Conservation (phyloP, 352 stramenopile species). For the Pythium grandisporangium region DNA sequence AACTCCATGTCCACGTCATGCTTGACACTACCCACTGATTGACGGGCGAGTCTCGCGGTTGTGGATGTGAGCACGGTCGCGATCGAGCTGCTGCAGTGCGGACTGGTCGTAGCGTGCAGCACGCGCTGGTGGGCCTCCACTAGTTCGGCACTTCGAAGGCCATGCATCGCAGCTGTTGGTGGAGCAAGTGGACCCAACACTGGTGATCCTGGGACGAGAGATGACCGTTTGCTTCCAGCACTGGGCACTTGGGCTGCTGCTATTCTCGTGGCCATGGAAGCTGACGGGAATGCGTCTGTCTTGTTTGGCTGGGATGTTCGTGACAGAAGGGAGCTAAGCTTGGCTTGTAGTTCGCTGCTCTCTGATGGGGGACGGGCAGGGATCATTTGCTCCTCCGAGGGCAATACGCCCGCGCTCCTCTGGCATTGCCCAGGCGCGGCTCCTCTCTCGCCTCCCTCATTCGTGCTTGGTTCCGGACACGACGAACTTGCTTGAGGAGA, state of each 20-base stretch:
- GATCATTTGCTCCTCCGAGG: slow-evolving; percentile 11
- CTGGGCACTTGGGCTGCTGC: too few species aligned
- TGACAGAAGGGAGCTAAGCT: background rate
- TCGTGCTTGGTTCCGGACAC: background rate
- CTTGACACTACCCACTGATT: too few species aligned
- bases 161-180: slow-evolving; percentile 6
- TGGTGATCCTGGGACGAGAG: background rate
- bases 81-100: background rate
- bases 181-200: background rate
- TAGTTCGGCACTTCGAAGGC: slow-evolving; percentile 9
- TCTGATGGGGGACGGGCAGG: slow-evolving; percentile 3
- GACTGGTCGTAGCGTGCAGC: slow-evolving; percentile 2
- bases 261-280: slow-evolving; percentile 3
- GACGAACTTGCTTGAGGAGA: too few species aligned
- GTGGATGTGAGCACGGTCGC: slow-evolving; percentile 1
- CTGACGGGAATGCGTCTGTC: slow-evolving; percentile 1
- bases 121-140: slow-evolving; percentile 13
- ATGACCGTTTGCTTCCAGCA: background rate
- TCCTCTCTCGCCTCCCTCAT: background rate
- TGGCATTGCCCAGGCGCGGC: too few species aligned
- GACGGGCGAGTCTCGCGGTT: too few species aligned
- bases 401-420: slow-evolving; percentile 7
- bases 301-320: background rate
- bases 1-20: slow-evolving; percentile 46
- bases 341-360: background rate